Evolutionary conservation across 768 basidiomycete genomes (phyloP), one percentile per base, ranked within the genome.

Genomic region (Naganishia friedmannii): DNA sequence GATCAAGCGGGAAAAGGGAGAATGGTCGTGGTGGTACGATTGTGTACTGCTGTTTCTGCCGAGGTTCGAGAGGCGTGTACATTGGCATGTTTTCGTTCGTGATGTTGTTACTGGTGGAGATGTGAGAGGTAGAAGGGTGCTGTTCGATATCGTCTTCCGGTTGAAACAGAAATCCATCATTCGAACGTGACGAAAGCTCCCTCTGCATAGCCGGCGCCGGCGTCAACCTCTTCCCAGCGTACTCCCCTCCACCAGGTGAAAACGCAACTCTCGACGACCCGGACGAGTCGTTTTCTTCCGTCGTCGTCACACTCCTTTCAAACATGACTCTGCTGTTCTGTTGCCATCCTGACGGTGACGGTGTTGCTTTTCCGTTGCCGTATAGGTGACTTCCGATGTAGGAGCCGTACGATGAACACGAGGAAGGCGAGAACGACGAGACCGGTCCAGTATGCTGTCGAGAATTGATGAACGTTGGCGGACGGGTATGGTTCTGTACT

Each of bases 131-230:
- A 42, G 42, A 10, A 10, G 15, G 7, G 15, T 42, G 15, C 2
- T 10, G 15, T 17, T 51, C 48, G 21, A 3, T 7, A n/a, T 51
- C 48, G 7, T 58, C 34, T 39, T 58, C 57, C 7, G 57, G 15
- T 23, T 31, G 57, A 23, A 58, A 58, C 34, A 58, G 34, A 34
- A 58, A 58, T 34, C 57, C 57, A 58, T 58, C 57, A 37, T 58
- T 58, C 32, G 57, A 58, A 10, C 57, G 31, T 7, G 12, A n/a
- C 8, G 57, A 58, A n/a, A 58, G 57, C 21, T 58, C 29, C n/a
- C 57, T 15, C n/a, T 58, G 57, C 57, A 58, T 58, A 1, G 32
- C 57, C 3, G 57, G 57, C 6, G 32, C 57, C 8, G 57, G 57
- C 3, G 34, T 31, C 23, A 34, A 17, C 54, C 54, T 55, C 29